phyloP scores from a whole-genome alignment of 441 rosid genomes.

The Mallotus repandus region DNA sequence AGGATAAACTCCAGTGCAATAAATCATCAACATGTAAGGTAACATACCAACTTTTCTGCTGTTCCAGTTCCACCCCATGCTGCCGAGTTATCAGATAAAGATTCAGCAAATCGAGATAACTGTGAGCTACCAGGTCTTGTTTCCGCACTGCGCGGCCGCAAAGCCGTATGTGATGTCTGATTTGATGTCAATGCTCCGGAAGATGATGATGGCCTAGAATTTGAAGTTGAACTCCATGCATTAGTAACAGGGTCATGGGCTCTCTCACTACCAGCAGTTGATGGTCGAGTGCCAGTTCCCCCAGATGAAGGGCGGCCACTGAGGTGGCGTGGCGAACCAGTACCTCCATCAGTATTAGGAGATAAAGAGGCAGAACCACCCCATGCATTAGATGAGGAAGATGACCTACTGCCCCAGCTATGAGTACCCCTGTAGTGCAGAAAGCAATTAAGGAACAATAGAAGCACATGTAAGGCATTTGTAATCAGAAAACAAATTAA shows the following conservation, averaged over 20 bases:
- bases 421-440: conserved; percentile 73
- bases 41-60: conserved; percentile 65
- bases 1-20: neutral
- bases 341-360: conserved; percentile 70
- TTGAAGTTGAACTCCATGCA: conserved; percentile 78
- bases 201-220: conserved; percentile 96
- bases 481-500: neutral
- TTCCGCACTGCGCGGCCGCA: conserved; percentile 97
- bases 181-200: conserved; percentile 78
- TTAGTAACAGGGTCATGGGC: conserved; percentile 53
- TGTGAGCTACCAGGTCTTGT: conserved; percentile 99
- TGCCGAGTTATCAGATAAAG: conserved; percentile 60
- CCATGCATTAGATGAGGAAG: conserved; percentile 83
- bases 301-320: conserved; percentile 97
- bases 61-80: conserved; percentile 52
- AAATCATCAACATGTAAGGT: conserved; percentile 4
- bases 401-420: conserved; percentile 91
- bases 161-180: conserved; percentile 61
- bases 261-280: conserved; percentile 89
- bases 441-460: conserved; percentile 18
- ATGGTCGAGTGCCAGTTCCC: conserved; percentile 91
- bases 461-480: conserved; percentile 9
- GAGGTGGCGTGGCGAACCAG: conserved; percentile 75
- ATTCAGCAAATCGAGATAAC: conserved; percentile 93
- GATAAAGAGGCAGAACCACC: conserved; percentile 62